Conservation (phyloP, 805 yeast genomes). For the Tetrapisispora taiwanensis region DNA sequence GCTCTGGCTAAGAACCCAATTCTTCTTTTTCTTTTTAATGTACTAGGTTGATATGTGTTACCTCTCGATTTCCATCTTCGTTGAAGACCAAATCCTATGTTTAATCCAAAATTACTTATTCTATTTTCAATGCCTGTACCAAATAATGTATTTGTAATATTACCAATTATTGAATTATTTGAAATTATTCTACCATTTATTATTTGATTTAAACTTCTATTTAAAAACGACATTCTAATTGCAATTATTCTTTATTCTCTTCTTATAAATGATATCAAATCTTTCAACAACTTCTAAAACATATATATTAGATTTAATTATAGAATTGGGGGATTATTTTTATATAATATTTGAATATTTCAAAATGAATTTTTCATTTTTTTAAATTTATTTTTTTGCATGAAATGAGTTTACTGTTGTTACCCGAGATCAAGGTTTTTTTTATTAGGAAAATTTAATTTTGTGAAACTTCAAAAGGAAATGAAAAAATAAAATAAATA, state of each 20-base stretch:
- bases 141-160: neutral
- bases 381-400: too few relatives aligned
- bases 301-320: too few relatives aligned
- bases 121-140: neutral
- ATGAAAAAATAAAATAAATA: neutral
- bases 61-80: conserved; percentile 81
- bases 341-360: too few relatives aligned
- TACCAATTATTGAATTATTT: neutral
- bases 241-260: too few relatives aligned
- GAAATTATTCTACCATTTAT: neutral
- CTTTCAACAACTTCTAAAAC: too few relatives aligned
- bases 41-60: conserved; percentile 89
- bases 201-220: neutral
- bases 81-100: conserved; percentile 14
- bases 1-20: conserved; percentile 84
- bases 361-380: too few relatives aligned
- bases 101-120: neutral
- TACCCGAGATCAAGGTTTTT: too few relatives aligned
- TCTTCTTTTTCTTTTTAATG: conserved; percentile 79
- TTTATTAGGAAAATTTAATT: too few relatives aligned
- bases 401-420: too few relatives aligned
- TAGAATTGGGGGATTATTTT: too few relatives aligned
- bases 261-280: too few relatives aligned
- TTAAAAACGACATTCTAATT: conserved; percentile 1
- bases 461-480: neutral